These are phyloP conservation scores for Parietaria judaica DNA, from an alignment of 306 rosid genomes.

Conservation along the genomic window DNA sequence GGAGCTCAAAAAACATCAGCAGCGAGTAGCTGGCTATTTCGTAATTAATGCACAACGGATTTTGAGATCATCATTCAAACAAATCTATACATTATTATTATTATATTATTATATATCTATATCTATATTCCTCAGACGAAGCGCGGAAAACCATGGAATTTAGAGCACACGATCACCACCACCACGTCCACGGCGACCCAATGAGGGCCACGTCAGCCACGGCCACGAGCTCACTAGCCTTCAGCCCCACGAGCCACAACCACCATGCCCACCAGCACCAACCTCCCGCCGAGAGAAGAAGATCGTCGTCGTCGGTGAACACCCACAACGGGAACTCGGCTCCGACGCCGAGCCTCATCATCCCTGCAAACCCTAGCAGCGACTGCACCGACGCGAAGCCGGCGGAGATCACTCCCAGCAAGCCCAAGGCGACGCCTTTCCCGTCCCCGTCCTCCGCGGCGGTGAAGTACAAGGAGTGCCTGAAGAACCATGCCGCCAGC, in stretches of 20 bases:
- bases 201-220: constrained; percentile 23
- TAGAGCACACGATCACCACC: constrained; percentile 24
- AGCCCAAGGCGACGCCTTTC: constrained; percentile 5
- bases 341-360: neutral
- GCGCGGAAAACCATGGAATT: constrained; percentile 25
- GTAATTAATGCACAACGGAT: constrained; percentile 23
- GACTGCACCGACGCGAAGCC: neutral
- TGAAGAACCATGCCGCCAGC: constrained; percentile 50
- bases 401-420: constrained; percentile 12
- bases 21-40: neutral
- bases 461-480: constrained; percentile 35
- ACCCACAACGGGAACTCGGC: constrained; percentile 14
- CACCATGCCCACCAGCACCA: neutral
- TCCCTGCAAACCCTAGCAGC: constrained; percentile 26
- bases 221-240: constrained; percentile 8
- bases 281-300: neutral
- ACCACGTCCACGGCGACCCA: constrained; percentile 16
- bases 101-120: too few relatives aligned
- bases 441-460: neutral
- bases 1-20: neutral
- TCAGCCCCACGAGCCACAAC: neutral
- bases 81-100: neutral
- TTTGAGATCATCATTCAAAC: constrained; percentile 2
- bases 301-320: neutral
- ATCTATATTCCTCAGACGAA: too few relatives aligned